Evolutionary conservation across 1,284 basidiomycete genomes (phyloP).

Genomic region (Sphagnurus paluster): DNA sequence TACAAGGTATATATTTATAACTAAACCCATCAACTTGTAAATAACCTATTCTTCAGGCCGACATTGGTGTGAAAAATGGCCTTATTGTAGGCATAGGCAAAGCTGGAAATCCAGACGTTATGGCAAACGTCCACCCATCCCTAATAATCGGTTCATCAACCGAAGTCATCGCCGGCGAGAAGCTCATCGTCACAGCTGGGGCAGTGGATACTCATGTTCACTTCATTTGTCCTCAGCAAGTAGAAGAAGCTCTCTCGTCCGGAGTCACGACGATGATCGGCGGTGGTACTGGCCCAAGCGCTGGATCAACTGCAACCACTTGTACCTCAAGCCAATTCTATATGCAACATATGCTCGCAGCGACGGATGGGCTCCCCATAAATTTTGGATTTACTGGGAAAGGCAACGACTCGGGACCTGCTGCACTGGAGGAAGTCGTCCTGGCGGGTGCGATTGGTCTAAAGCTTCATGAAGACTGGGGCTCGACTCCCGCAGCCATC

Average conservation of each 20-base stretch:
- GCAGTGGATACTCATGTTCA: constrained; percentile 92
- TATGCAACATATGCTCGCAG: constrained; percentile 84
- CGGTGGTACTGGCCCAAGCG: constrained; percentile 91
- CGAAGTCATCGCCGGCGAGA: constrained; percentile 95
- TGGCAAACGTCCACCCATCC: constrained; percentile 76
- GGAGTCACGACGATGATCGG: constrained; percentile 89
- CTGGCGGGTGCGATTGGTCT: constrained; percentile 88
- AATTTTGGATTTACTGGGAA: constrained; percentile 95
- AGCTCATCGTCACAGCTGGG: constrained; percentile 92
- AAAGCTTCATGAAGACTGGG: constrained; percentile 99
- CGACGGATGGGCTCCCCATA: constrained; percentile 87
- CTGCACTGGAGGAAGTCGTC: constrained; percentile 80
- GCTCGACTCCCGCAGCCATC: constrained; percentile 87
- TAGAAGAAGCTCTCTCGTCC: constrained; percentile 67
- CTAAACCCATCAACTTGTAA: neutral
- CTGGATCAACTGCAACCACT: constrained; percentile 92
- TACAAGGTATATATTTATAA: constrained; percentile 68
- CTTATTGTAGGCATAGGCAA: constrained; percentile 90
- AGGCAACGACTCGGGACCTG: constrained; percentile 86
- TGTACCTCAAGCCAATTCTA: constrained; percentile 91
- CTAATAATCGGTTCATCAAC: constrained; percentile 88
- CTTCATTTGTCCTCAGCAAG: constrained; percentile 94
- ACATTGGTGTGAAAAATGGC: constrained; percentile 91
- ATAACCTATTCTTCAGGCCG: constrained; percentile 62
- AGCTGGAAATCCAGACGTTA: constrained; percentile 95